Evolutionary conservation across 75 land plant genomes (phyloP).

Genomic region (Gnetum montanum): DNA sequence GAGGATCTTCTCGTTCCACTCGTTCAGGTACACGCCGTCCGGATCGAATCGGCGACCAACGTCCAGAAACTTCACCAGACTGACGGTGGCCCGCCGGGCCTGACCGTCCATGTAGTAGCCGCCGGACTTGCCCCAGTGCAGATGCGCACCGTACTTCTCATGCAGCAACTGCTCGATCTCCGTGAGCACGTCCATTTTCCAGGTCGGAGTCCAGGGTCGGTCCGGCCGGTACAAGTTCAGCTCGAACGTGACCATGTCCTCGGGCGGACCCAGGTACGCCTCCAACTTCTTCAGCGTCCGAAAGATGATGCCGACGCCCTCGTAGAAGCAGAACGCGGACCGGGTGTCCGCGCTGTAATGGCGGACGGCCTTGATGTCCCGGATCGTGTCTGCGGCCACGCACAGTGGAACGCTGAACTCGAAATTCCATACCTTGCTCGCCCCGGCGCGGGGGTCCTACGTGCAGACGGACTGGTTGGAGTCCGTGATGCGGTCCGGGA

Average conservation of each 20-base stretch:
- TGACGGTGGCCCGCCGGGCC: too few relatives aligned
- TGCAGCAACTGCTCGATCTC: conserved; percentile 74
- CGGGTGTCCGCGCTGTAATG: conserved; percentile 48
- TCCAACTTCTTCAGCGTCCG: conserved; percentile 45
- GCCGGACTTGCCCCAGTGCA: conserved; percentile 89
- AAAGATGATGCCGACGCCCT: conserved; percentile 72
- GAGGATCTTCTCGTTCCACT: conserved; percentile 62
- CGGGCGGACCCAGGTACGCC: conserved; percentile 56
- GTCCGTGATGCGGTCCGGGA: conserved; percentile 46
- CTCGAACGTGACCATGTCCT: conserved; percentile 53
- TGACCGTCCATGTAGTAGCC: conserved; percentile 35
- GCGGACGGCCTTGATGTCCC: too few relatives aligned
- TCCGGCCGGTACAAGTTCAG: conserved; percentile 51
- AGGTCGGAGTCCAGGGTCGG: conserved; percentile 37
- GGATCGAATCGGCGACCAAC: conserved; percentile 52
- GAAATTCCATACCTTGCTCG: too few relatives aligned
- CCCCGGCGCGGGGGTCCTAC: conserved; percentile 26
- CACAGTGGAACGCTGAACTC: too few relatives aligned
- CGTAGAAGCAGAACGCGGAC: too few relatives aligned
- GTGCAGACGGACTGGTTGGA: too few relatives aligned
- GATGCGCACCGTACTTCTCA: conserved; percentile 58
- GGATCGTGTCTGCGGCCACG: too few relatives aligned
- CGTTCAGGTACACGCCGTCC: conserved; percentile 45
- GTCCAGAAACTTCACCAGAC: too few relatives aligned
- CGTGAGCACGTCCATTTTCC: conserved; percentile 54